These are phyloP conservation scores for Mycena vulgaris DNA, from an alignment of 768 basidiomycete species.

Conservation along the genomic window DNA sequence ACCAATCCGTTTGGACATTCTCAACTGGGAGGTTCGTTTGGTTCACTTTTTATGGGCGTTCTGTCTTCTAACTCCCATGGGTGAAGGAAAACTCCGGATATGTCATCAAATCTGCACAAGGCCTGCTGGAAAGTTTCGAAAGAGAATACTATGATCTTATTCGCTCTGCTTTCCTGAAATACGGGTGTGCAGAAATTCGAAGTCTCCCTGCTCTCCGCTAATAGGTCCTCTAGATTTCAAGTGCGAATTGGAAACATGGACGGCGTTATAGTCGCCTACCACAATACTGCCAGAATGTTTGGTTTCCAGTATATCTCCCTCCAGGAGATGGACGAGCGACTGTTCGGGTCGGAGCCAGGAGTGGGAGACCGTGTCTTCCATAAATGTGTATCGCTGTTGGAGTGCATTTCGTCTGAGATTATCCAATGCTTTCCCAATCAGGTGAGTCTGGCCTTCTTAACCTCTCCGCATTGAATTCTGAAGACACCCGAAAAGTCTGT, in stretches of 20 bases:
- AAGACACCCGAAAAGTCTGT: constrained; percentile 60
- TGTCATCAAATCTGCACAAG: constrained; percentile 74
- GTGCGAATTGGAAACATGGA: constrained; percentile 98
- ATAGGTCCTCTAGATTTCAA: constrained; percentile 78
- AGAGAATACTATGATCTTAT: constrained; percentile 96
- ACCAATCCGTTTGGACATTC: constrained; percentile 86
- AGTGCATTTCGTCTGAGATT: constrained; percentile 74
- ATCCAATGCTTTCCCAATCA: constrained; percentile 73
- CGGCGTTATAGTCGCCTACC: constrained; percentile 90
- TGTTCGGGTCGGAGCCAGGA: constrained; percentile 73
- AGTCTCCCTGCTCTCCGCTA: constrained; percentile 3
- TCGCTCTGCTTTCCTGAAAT: constrained; percentile 95
- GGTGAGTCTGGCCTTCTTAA: constrained; percentile 57
- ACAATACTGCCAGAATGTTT: constrained; percentile 89
- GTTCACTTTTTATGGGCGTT: neutral
- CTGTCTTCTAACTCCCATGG: neutral
- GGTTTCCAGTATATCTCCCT: constrained; percentile 96
- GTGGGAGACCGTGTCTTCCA: constrained; percentile 84
- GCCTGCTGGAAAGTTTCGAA: constrained; percentile 86
- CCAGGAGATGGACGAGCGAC: constrained; percentile 86
- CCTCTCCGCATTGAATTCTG: constrained; percentile 2
- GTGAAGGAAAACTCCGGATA: constrained; percentile 85
- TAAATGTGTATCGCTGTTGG: constrained; percentile 80
- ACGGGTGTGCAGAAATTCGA: constrained; percentile 65
- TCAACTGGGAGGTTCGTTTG: constrained; percentile 79